Evolutionary conservation across 371 early-diverging fungal genomes (phyloP), one percentile per base, ranked within the genome.

Genomic region (Fennellomyces sp.): DNA sequence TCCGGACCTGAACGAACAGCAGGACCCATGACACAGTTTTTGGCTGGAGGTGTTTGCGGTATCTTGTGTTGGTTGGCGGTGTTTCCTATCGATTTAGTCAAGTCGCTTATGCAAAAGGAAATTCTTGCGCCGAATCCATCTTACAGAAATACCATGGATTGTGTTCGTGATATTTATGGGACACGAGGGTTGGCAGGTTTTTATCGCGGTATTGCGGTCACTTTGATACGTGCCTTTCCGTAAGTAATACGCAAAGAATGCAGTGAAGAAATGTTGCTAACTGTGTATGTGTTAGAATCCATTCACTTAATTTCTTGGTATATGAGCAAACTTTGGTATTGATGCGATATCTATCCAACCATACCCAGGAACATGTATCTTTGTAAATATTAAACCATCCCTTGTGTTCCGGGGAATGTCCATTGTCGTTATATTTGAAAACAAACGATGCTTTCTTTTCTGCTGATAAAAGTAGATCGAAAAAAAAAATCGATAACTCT

Each of bases 21-120:
- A 3, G 88, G 89, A 3, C 88, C 88, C 12, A 67, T 86, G 61
- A 85, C 86, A 0, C 90, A 89, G 33, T 86, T 91, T 69, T 60
- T 91, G 23, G 87, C 93, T 5, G 93, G 91, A 33, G 93, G 91
- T n/a, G 72, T 85, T 5, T 89, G 91, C 64, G 94, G 94, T 19
- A 84, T 91, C 3, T 67, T 91, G 52, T 89, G 89, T 5, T 93
- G 94, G 93, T 67, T 91, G 45, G 76, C 90, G 2, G 88, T 91
- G 7, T 94, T 94, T 61, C 94, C 94, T 5, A 68, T 91, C 5
- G 94, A 94, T 64, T 63, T 91, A 42, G 82, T 93, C 17, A 93
- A 93, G 63, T 88, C 91, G 0, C 71, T 85, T 38, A 78, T 90
- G 54, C 94, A 92, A 66, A 89, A 89, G 60, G 91, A 92, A 56